Conservation (phyloP, 2,329 filamentous ascomycete genomes). For the Neonectria sp. region DNA sequence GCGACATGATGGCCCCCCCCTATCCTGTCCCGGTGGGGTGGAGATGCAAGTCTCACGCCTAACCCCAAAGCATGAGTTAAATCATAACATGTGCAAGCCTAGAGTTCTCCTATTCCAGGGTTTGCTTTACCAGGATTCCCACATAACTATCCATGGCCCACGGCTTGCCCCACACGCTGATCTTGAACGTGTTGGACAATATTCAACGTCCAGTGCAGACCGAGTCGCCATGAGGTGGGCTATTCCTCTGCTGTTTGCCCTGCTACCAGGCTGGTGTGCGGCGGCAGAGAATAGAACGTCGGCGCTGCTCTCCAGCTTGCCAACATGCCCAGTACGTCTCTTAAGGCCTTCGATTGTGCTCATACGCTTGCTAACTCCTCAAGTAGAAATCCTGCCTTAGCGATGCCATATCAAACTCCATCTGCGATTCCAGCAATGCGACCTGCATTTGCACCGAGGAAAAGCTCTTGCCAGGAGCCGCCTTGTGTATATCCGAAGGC, state of each 20-base stretch:
- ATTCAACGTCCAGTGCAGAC: neutral
- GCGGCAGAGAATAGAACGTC: constrained; percentile 22
- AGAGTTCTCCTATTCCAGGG: neutral
- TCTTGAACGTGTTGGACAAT: neutral
- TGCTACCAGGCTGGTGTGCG: constrained; percentile 18
- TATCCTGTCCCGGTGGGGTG: neutral
- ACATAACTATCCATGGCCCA: neutral
- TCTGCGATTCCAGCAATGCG: constrained; percentile 39
- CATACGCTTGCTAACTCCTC: constrained; percentile 26
- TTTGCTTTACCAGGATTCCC: neutral
- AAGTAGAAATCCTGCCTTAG: constrained; percentile 30
- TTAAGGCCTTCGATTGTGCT: neutral
- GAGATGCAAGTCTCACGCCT: neutral
- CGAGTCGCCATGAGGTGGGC: constrained; percentile 41
- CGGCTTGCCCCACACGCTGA: neutral
- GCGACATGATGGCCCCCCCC: neutral
- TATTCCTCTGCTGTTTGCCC: constrained; percentile 32
- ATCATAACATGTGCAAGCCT: neutral
- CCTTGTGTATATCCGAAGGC: constrained; percentile 33
- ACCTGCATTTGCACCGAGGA: constrained; percentile 41
- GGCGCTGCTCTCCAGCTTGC: constrained; percentile 32
- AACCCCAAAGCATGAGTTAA: neutral
- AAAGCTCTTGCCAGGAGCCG: constrained; percentile 32
- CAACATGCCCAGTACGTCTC: constrained; percentile 33
- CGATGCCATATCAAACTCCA: constrained; percentile 16